Evolutionary conservation across 495 filamentous ascomycete genomes (phyloP).

Genomic region (Lepidopterella palustris): DNA sequence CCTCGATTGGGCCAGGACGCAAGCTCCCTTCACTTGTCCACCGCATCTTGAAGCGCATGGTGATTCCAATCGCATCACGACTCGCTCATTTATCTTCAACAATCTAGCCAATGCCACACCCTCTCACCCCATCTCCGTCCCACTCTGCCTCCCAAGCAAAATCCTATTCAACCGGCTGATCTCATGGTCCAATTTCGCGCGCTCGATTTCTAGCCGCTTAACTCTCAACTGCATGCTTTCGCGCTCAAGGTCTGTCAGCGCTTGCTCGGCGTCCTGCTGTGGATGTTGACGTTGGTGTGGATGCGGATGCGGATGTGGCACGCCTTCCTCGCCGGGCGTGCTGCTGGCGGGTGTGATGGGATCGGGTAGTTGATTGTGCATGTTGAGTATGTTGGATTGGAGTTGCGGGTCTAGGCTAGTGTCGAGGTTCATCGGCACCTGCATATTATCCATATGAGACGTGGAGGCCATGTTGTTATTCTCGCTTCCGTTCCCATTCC

Average conservation of each 20-base stretch:
- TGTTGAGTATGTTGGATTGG: not conserved
- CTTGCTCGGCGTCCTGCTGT: not conserved
- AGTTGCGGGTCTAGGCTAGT: not conserved
- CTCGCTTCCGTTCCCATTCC: too few relatives aligned
- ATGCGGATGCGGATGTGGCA: too few relatives aligned
- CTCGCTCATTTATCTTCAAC: too few relatives aligned
- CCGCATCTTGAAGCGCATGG: too few relatives aligned
- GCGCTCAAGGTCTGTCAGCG: constrained; percentile 2
- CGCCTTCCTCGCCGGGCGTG: not conserved
- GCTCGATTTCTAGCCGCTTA: constrained; percentile 18
- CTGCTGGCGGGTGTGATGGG: constrained; percentile 1
- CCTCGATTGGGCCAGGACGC: too few relatives aligned
- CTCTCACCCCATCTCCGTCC: too few relatives aligned
- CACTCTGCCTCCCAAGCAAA: too few relatives aligned
- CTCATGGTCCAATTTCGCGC: constrained; percentile 14
- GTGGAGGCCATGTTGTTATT: not conserved
- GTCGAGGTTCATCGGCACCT: not conserved
- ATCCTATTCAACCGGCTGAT: constrained; percentile 5
- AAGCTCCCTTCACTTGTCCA: too few relatives aligned
- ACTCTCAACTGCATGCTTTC: constrained; percentile 13
- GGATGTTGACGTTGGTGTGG: not conserved
- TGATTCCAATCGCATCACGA: too few relatives aligned
- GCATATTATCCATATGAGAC: too few relatives aligned
- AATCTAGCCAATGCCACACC: too few relatives aligned
- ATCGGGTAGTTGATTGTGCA: not conserved